Evolutionary conservation across 768 basidiomycete genomes (phyloP).

Genomic region (Rhizopogon salebrosus): DNA sequence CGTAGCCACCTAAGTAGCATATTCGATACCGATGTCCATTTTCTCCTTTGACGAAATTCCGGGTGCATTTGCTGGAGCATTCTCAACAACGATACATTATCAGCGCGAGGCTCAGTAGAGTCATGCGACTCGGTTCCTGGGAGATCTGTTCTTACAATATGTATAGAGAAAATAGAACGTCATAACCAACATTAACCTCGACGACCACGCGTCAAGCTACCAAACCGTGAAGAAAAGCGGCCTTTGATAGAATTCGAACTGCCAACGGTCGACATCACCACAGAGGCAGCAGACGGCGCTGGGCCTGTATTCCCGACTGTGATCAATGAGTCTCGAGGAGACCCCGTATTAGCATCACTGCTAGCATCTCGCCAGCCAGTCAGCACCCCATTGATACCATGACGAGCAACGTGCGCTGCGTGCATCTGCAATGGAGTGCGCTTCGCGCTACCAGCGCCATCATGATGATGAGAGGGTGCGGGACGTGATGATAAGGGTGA

Average conservation of each 20-base stretch:
- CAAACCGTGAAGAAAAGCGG: conserved; percentile 64
- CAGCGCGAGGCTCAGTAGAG: too few species aligned
- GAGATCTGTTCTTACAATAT: too few species aligned
- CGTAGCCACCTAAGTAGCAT: too few species aligned
- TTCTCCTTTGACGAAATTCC: neutral
- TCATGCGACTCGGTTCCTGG: too few species aligned
- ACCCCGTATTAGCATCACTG: conserved; percentile 40
- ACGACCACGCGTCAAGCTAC: conserved; percentile 58
- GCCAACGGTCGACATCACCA: conserved; percentile 59
- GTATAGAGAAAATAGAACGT: conserved; percentile 8
- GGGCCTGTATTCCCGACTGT: conserved; percentile 52
- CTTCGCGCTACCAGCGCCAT: conserved; percentile 29
- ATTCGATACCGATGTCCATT: too few species aligned
- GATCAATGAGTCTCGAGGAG: conserved; percentile 71
- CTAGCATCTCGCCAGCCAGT: conserved; percentile 64
- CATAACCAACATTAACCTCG: conserved; percentile 15
- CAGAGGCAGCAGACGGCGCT: conserved; percentile 48
- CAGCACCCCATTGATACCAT: conserved; percentile 79
- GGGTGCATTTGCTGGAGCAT: too few species aligned
- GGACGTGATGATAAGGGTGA: conserved; percentile 32
- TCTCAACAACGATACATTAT: too few species aligned
- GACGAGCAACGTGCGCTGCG: conserved; percentile 74
- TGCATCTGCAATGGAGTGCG: conserved; percentile 78
- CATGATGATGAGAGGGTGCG: neutral
- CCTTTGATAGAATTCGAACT: conserved; percentile 65